A percentile compares a stretch with the other conserved stretches of the same genome.
phyloP scores from a whole-genome alignment of 805 yeast genomes.

The Vanderwaltozyma tropicalis region DNA sequence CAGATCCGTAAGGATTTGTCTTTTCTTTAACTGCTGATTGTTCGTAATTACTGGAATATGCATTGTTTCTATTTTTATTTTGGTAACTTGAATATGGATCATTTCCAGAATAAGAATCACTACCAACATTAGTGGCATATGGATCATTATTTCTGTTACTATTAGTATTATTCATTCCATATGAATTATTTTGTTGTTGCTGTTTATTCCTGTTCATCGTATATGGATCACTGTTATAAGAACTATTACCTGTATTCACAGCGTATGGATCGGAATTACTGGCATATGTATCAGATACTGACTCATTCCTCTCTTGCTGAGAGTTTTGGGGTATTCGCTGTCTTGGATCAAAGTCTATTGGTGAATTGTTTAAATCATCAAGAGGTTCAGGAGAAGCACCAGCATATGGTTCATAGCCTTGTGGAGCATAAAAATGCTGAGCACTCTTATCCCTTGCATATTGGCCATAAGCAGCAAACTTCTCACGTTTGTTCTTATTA shows the following conservation, averaged over 20 bases:
- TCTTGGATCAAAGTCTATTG: not conserved
- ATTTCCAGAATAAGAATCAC: not conserved
- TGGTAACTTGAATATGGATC: slow-evolving; percentile 3
- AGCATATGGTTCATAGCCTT: slow-evolving; percentile 28
- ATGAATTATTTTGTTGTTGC: not conserved
- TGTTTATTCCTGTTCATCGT: not conserved
- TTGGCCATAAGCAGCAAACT: slow-evolving; percentile 37
- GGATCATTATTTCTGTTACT: not conserved
- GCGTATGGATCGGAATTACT: not conserved
- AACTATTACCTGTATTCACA: not conserved
- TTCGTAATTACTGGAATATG: not conserved
- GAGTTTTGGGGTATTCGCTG: not conserved
- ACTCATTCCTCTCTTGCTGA: not conserved
- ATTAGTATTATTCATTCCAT: not conserved
- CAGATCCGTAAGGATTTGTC: too few relatives aligned
- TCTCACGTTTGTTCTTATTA: slow-evolving; percentile 22
- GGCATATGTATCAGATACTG: not conserved
- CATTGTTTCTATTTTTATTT: not conserved
- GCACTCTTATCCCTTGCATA: slow-evolving; percentile 33
- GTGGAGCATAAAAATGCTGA: slow-evolving; percentile 30
- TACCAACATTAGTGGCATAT: not conserved
- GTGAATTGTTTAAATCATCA: slow-evolving; percentile 7
- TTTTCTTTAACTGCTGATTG: too few relatives aligned
- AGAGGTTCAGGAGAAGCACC: slow-evolving; percentile 6
- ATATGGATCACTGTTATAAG: slow-evolving; percentile 1